phyloP scores from a whole-genome alignment of 106 monocot species.

The Dendrobium chrysotoxum region DNA sequence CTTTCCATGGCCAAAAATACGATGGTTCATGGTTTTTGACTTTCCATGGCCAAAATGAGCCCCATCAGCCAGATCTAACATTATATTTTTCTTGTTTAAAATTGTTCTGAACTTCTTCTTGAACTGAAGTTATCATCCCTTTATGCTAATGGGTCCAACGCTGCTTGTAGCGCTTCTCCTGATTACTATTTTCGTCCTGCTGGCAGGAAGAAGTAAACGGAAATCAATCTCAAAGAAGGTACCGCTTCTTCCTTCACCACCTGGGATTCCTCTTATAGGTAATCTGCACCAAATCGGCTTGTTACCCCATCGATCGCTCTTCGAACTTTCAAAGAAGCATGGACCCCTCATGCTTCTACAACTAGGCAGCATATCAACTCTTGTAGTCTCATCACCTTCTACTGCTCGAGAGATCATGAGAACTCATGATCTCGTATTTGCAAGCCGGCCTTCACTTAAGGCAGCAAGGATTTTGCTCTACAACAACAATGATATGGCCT shows the following conservation, averaged over 20 bases:
- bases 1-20: no score
- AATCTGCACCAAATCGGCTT: slow-evolving; percentile 17
- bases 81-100: no score
- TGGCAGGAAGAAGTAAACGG: background rate
- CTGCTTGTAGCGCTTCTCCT: background rate
- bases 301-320: slow-evolving; percentile 5
- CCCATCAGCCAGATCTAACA: no score
- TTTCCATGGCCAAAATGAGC: no score
- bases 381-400: slow-evolving; percentile 13
- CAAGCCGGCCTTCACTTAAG: background rate
- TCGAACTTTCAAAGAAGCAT: background rate
- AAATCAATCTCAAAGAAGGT: background rate
- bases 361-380: slow-evolving; percentile 9
- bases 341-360: slow-evolving; percentile 25
- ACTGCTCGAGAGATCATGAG: slow-evolving; percentile 5
- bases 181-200: background rate
- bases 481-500: background rate
- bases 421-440: slow-evolving; percentile 5
- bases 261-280: slow-evolving; percentile 14
- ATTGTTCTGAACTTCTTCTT: no score
- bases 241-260: slow-evolving; percentile 9
- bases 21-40: no score
- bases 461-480: background rate
- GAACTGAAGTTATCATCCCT: no score
- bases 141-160: background rate